Evolutionary conservation across 257 asterid species (phyloP).

Genomic region (Plantago elongata): DNA sequence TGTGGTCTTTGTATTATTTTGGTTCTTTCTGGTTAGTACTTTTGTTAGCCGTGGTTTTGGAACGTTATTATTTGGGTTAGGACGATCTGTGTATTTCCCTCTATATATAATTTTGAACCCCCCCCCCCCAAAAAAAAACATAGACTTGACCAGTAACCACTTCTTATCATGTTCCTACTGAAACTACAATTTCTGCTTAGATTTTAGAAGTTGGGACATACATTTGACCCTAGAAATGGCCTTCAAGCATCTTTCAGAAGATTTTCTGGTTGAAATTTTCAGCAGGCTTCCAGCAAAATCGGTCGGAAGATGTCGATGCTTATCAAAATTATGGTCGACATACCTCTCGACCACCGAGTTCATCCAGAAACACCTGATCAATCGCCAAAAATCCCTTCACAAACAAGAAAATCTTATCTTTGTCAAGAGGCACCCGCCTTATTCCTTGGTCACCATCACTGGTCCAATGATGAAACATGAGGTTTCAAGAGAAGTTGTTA

Average conservation of each 20-base stretch:
- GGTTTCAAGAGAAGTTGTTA: neutral
- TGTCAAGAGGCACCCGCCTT: neutral
- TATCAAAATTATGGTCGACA: neutral
- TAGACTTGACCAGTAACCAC: too few relatives aligned
- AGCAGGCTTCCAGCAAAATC: neutral
- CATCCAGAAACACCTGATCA: neutral
- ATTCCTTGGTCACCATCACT: neutral
- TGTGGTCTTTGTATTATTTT: too few relatives aligned
- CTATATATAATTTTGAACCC: too few relatives aligned
- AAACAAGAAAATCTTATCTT: neutral
- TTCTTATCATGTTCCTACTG: too few relatives aligned
- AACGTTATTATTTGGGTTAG: too few relatives aligned
- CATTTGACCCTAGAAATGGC: too few relatives aligned
- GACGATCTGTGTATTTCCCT: too few relatives aligned
- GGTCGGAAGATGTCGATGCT: neutral
- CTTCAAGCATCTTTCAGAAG: neutral
- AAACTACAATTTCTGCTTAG: too few relatives aligned
- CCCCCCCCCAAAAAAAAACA: too few relatives aligned
- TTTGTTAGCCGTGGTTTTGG: too few relatives aligned
- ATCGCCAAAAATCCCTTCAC: neutral
- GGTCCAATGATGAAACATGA: neutral
- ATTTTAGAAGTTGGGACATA: too few relatives aligned
- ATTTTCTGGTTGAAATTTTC: neutral
- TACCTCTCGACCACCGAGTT: neutral
- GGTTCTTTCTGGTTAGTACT: too few relatives aligned